phyloP scores from a whole-genome alignment of 2,329 filamentous ascomycete genomes.

The Penicillium sp. region DNA sequence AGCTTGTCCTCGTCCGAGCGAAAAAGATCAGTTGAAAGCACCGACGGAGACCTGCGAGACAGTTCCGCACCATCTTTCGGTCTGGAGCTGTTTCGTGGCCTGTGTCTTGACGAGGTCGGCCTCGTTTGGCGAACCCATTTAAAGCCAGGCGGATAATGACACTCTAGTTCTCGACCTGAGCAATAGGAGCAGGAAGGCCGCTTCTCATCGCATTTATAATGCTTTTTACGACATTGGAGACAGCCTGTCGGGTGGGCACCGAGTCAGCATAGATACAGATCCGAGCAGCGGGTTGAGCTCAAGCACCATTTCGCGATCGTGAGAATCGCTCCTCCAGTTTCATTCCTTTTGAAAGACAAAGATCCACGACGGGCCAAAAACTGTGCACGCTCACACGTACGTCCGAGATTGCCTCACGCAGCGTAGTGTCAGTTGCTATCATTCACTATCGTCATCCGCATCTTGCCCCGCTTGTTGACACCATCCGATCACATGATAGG shows the following conservation, averaged over 20 bases:
- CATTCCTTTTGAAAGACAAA: slow-evolving; percentile 15
- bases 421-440: background rate
- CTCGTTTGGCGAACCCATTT: slow-evolving; percentile 27
- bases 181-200: slow-evolving; percentile 24
- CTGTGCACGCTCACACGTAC: background rate
- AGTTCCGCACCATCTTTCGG: slow-evolving; percentile 1
- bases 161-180: slow-evolving; percentile 13
- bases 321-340: slow-evolving; percentile 20
- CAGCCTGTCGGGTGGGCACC: slow-evolving; percentile 17
- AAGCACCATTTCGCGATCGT: slow-evolving; percentile 27
- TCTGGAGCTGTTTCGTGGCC: slow-evolving; percentile 14
- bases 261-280: slow-evolving; percentile 5
- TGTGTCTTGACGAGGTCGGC: slow-evolving; percentile 20
- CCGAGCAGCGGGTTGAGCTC: background rate
- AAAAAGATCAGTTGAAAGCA: slow-evolving; percentile 16
- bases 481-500: slow-evolving; percentile 24
- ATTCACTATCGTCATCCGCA: background rate
- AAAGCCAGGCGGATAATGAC: slow-evolving; percentile 24
- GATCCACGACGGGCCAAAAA: background rate
- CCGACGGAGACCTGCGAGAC: slow-evolving; percentile 6
- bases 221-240: slow-evolving; percentile 27
- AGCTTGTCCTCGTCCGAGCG: slow-evolving; percentile 23
- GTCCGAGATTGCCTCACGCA: background rate
- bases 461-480: slow-evolving; percentile 21
- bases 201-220: slow-evolving; percentile 30